phyloP scores from a whole-genome alignment of 345 rosid genomes.

The Pistacia atlantica region DNA sequence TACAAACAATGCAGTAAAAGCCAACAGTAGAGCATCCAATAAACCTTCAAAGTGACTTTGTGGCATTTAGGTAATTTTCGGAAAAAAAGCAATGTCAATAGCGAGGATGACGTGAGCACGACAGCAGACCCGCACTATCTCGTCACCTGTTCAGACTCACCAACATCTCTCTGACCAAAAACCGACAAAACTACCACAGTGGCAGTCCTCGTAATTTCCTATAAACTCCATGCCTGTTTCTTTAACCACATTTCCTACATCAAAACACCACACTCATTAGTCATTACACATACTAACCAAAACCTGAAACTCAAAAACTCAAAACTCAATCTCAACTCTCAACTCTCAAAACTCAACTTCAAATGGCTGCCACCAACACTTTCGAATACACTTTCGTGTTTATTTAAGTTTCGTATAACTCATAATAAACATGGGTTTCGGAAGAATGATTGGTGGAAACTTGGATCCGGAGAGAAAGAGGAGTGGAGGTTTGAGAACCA shows the following conservation, averaged over 20 bases:
- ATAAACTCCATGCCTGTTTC: conserved; percentile 16
- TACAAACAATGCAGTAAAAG: too few relatives aligned
- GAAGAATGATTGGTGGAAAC: conserved; percentile 60
- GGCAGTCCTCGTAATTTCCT: conserved; percentile 37
- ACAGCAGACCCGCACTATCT: conserved; percentile 50
- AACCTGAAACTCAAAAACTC: conserved; percentile 6
- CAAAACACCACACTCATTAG: neutral
- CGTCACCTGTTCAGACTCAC: conserved; percentile 27
- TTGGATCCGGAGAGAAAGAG: conserved; percentile 96
- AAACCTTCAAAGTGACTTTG: neutral
- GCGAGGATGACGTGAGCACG: conserved; percentile 44
- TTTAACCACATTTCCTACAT: neutral
- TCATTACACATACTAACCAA: neutral
- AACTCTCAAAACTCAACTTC: neutral
- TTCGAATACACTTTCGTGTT: neutral
- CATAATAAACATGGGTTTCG: conserved; percentile 56
- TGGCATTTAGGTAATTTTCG: conserved; percentile 34
- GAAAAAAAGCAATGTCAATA: conserved; percentile 17
- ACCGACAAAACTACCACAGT: conserved; percentile 31
- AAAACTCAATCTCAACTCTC: neutral
- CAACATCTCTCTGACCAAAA: conserved; percentile 18
- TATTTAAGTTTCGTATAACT: neutral
- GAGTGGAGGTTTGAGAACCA: conserved; percentile 91
- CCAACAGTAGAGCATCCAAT: neutral
- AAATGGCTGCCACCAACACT: neutral